Percentiles rank a stretch among this genome's conserved stretches.
Evolutionary conservation across 148 eudicot species (phyloP).

Genomic region (Agrostemma githago): DNA sequence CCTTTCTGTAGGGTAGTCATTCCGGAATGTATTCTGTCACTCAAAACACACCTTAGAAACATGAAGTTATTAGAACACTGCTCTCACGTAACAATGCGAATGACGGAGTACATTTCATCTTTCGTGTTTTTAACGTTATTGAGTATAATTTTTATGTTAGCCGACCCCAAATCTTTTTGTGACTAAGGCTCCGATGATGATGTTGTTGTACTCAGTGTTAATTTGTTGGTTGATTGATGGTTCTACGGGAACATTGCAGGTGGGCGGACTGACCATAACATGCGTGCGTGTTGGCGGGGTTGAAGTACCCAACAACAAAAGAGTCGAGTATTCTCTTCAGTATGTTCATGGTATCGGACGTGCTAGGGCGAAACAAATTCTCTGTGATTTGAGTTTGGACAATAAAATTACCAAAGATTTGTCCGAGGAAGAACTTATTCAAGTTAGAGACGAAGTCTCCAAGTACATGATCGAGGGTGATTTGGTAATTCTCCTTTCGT

Average conservation of each 20-base stretch:
- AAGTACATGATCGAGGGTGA: constrained; percentile 69
- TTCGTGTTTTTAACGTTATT: no score
- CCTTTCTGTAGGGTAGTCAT: no score
- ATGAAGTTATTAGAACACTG: no score
- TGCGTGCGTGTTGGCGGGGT: constrained; percentile 68
- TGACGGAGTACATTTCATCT: not conserved
- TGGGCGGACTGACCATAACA: constrained; percentile 35
- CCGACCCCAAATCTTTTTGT: no score
- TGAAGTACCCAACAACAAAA: constrained; percentile 55
- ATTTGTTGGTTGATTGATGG: not conserved
- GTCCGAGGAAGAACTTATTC: constrained; percentile 48
- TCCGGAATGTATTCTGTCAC: no score
- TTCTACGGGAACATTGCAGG: constrained; percentile 14
- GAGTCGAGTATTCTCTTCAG: constrained; percentile 53
- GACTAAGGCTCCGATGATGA: no score
- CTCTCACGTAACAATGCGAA: no score
- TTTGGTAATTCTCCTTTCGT: constrained; percentile 33
- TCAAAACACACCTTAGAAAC: no score
- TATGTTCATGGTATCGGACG: constrained; percentile 67
- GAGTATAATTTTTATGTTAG: no score
- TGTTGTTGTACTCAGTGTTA: no score
- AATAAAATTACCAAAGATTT: constrained; percentile 56
- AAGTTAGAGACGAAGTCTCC: constrained; percentile 44
- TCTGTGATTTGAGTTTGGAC: constrained; percentile 44
- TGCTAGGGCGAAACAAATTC: constrained; percentile 42